phyloP scores from a whole-genome alignment of 257 asterid genomes.

The Scutellaria galericulata region DNA sequence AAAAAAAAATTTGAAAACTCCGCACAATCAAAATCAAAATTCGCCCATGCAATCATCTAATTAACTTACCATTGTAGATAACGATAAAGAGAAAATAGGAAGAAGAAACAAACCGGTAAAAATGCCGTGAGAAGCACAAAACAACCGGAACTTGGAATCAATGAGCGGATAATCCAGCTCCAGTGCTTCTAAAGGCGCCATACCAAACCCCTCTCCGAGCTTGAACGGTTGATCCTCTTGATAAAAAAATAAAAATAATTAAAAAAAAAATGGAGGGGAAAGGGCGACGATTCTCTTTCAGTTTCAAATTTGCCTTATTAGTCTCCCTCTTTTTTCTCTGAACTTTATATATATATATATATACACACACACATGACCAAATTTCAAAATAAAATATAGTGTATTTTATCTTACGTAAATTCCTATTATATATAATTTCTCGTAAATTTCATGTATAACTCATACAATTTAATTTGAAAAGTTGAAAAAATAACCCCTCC shows the following conservation, averaged over 20 bases:
- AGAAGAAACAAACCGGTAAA: conserved; percentile 57
- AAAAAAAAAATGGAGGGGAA: not conserved
- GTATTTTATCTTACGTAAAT: too few species aligned
- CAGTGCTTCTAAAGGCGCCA: conserved; percentile 68
- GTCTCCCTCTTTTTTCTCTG: too few species aligned
- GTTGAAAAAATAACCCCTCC: too few species aligned
- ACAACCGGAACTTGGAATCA: conserved; percentile 60
- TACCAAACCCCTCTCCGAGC: conserved; percentile 17
- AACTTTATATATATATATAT: too few species aligned
- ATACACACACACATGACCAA: too few species aligned
- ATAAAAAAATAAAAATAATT: too few species aligned
- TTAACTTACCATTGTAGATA: not conserved
- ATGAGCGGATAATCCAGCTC: conserved; percentile 63
- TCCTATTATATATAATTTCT: too few species aligned
- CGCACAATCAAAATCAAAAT: not conserved
- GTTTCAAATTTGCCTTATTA: too few species aligned
- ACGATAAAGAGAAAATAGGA: not conserved
- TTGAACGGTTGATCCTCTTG: not conserved
- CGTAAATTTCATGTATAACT: too few species aligned
- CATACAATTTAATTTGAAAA: too few species aligned
- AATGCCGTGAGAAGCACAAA: conserved; percentile 75
- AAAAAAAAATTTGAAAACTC: not conserved
- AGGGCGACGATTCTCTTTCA: not conserved
- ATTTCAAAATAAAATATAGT: too few species aligned
- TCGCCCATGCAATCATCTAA: not conserved